A percentile compares a stretch with the other conserved stretches of the same genome.
phyloP scores from a whole-genome alignment of 2,329 filamentous ascomycete species.

The Fusarium sarcochroum region DNA sequence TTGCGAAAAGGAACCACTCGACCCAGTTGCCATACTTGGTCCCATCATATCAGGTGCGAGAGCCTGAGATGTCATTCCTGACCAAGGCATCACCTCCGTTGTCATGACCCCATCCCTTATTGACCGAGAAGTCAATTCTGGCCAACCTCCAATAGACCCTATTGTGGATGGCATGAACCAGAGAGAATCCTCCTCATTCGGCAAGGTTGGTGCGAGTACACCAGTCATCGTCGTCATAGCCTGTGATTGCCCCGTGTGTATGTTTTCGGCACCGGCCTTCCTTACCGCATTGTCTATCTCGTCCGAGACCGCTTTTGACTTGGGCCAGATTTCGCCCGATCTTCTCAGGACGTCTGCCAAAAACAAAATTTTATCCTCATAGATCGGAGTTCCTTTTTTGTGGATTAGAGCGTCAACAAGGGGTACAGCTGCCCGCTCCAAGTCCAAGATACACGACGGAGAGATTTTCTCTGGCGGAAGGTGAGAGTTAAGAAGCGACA shows the following conservation, averaged over 20 bases:
- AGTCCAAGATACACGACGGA: conserved; percentile 41
- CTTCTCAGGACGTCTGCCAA: conserved; percentile 30
- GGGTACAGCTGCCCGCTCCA: conserved; percentile 26
- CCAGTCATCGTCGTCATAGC: background rate
- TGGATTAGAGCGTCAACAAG: conserved; percentile 27
- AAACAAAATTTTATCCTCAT: conserved; percentile 28
- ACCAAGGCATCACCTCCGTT: conserved; percentile 3
- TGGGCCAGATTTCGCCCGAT: conserved; percentile 41
- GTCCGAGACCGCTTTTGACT: conserved; percentile 22
- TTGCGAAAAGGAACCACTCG: background rate
- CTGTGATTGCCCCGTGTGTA: background rate
- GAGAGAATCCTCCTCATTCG: background rate
- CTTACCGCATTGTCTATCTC: conserved; percentile 20
- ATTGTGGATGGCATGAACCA: background rate
- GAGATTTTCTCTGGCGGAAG: conserved; percentile 41
- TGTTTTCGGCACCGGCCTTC: background rate
- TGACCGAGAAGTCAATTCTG: background rate
- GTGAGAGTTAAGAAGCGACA: conserved; percentile 34
- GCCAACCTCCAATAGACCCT: conserved; percentile 1
- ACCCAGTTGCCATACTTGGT: background rate
- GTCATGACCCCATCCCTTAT: background rate
- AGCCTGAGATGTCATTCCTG: background rate
- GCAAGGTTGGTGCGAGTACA: background rate
- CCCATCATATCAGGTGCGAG: background rate
- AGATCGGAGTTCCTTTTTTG: background rate